phyloP scores from a whole-genome alignment of 192 early-diverging fungal species.

The Entomortierella chlamydospora region DNA sequence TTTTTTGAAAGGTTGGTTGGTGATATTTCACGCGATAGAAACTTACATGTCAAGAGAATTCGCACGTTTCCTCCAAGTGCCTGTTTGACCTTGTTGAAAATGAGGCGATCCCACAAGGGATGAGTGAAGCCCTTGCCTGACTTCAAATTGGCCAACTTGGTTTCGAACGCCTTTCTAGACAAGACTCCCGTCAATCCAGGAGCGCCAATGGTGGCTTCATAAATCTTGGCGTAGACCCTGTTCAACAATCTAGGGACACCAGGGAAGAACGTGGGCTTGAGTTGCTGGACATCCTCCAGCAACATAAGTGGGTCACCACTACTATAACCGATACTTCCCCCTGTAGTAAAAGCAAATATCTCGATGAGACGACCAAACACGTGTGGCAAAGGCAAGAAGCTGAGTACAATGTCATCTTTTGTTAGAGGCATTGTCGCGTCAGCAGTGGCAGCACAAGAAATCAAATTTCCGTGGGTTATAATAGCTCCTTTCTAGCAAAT shows the following conservation, averaged over 20 bases:
- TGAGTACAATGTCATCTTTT: conserved; percentile 48
- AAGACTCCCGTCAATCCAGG: conserved; percentile 73
- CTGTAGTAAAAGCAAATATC: conserved; percentile 61
- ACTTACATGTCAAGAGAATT: conserved; percentile 78
- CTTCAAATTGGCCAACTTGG: conserved; percentile 72
- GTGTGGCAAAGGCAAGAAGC: conserved; percentile 91
- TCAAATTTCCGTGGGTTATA: conserved; percentile 80
- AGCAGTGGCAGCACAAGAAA: conserved; percentile 56
- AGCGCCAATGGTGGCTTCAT: conserved; percentile 65
- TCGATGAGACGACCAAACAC: conserved; percentile 82
- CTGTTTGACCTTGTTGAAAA: conserved; percentile 81
- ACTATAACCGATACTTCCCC: conserved; percentile 83
- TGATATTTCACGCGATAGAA: no score
- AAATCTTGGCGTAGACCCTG: conserved; percentile 87
- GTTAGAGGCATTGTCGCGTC: conserved; percentile 18
- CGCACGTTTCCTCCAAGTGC: conserved; percentile 87
- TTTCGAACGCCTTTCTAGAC: conserved; percentile 66
- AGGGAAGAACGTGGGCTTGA: conserved; percentile 88
- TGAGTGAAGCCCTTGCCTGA: conserved; percentile 74
- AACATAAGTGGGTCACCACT: conserved; percentile 77
- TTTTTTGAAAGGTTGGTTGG: no score
- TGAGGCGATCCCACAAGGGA: conserved; percentile 88
- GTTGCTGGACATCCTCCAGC: conserved; percentile 81
- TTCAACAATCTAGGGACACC: conserved; percentile 90
- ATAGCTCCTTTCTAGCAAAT: conserved; percentile 71